These are phyloP conservation scores for Metschnikowia bowlesiae DNA, from an alignment of 805 yeast genomes.

Conservation along the genomic window DNA sequence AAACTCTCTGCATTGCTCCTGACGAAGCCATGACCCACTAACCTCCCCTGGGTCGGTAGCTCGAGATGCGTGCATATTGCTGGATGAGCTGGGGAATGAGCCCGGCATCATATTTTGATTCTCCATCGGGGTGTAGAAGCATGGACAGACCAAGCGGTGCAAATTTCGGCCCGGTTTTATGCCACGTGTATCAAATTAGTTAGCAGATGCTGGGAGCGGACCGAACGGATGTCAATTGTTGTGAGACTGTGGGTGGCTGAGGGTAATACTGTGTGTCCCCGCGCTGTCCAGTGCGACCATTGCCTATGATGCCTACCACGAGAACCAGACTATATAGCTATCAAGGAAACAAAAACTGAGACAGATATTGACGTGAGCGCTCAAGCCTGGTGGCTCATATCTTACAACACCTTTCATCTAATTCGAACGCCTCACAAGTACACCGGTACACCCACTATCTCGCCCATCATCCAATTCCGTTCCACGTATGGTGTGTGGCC, in stretches of 20 bases:
- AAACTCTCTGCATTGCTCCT: neutral
- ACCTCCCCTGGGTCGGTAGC: neutral
- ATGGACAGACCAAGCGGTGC: neutral
- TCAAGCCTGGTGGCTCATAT: no score
- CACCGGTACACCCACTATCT: neutral
- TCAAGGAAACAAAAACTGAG: no score
- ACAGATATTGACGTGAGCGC: no score
- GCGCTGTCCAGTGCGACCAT: neutral
- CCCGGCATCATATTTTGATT: conserved; percentile 1
- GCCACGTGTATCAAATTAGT: no score
- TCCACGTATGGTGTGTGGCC: neutral
- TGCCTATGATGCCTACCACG: neutral
- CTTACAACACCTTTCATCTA: no score
- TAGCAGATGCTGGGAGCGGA: no score
- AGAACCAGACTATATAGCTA: no score
- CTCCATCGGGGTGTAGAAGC: neutral
- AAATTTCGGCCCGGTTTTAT: neutral
- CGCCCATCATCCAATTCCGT: neutral
- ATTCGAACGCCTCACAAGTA: neutral
- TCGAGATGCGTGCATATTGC: neutral
- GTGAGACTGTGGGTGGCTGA: no score
- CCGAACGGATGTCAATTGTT: no score
- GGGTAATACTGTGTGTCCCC: neutral
- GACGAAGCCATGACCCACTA: neutral
- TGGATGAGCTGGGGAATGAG: conserved; percentile 2